Conservation (phyloP, 768 basidiomycete genomes). For the Trametes cinnabarina region DNA sequence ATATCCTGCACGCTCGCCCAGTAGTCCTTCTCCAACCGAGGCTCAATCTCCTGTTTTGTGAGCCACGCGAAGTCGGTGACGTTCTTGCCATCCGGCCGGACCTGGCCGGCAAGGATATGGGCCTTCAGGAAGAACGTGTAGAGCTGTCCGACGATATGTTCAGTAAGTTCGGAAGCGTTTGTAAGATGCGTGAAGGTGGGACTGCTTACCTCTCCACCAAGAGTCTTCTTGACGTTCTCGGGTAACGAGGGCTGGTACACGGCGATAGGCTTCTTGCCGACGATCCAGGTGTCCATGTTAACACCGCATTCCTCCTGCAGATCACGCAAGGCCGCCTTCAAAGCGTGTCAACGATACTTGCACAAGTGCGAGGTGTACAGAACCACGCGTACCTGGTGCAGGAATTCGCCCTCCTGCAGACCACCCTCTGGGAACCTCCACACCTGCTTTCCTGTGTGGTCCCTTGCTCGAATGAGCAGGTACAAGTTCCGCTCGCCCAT, state of each 20-base stretch:
- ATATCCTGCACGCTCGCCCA: conserved; percentile 80
- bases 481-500: conserved; percentile 85
- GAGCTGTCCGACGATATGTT: conserved; percentile 42
- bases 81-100: conserved; percentile 50
- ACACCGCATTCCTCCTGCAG: conserved; percentile 71
- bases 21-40: conserved; percentile 63
- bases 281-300: conserved; percentile 91
- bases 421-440: conserved; percentile 85
- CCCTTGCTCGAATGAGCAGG: conserved; percentile 63
- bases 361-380: not conserved
- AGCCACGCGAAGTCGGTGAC: conserved; percentile 88
- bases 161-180: not conserved
- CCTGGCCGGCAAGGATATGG: conserved; percentile 89
- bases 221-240: conserved; percentile 19
- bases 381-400: conserved; percentile 65
- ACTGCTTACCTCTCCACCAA: conserved; percentile 18
- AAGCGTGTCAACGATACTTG: conserved; percentile 7
- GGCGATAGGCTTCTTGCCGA: conserved; percentile 87
- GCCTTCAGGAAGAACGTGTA: conserved; percentile 90
- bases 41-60: conserved; percentile 85
- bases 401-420: conserved; percentile 58
- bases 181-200: not conserved
- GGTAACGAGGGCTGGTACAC: conserved; percentile 55
- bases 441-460: conserved; percentile 43
- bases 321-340: conserved; percentile 71